Evolutionary conservation across 192 early-diverging fungal genomes (phyloP), one percentile per base, ranked within the genome.

Genomic region (Coemansia aciculifera): DNA sequence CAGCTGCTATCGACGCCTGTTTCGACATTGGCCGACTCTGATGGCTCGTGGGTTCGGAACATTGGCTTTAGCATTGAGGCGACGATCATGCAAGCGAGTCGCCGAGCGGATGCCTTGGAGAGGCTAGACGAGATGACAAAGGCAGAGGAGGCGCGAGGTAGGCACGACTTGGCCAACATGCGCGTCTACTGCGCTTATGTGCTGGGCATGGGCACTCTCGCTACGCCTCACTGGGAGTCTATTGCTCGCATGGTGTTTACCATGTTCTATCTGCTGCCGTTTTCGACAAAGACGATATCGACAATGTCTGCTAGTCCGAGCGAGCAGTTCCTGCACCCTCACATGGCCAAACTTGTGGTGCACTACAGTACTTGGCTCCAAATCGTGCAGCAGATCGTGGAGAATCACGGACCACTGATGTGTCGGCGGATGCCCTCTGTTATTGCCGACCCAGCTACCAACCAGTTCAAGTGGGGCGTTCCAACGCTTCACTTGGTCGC

Each of bases 21-120:
- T 17, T 65, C 70, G 48, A 61, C 68, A 29, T 57, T 81, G 52
- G 74, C 68, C 5, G 68, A 67, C 8, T 65, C 66, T 9, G 71
- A 77, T 17, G 71, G 74, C 4, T 73, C 79, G 13, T 81, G 79
- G 79, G 64, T 81, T 1, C 56, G 61, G 13, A 81, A 81, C 65
- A 71, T 81, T 15, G 79, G 79, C 24, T 73, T 81, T 27, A 81
- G 79, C 64, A 68, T 81, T n/a, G 79, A 81, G 57, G 71, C 79
- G 3, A 81, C 79, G 4, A 44, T 81, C 31, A 77, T 81, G 74
- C 79, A 81, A 21, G 79, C 74, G 0, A 51, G 59, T 4, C 68
- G 71, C 5, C 70, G 79, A 2, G 68, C 65, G 8, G 71, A 77
- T 36, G 79, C 68, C 37, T 57, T 81, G 31, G 79, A 75, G 52